A percentile compares a stretch with the other conserved stretches of the same genome.
Evolutionary conservation across 768 basidiomycete genomes (phyloP).

Genomic region (Strobilomyces dryophilus): DNA sequence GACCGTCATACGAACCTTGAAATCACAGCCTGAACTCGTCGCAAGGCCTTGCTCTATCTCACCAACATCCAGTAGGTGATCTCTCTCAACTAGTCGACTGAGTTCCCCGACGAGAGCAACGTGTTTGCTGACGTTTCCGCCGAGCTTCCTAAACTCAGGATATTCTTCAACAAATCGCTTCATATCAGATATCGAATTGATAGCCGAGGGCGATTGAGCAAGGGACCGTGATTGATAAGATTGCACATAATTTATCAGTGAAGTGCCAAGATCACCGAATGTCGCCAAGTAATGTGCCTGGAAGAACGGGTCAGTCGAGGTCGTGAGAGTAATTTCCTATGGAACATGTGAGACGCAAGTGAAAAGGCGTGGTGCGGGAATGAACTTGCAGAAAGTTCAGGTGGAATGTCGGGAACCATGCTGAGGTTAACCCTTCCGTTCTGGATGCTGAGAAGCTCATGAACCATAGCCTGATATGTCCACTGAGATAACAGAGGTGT

Average conservation of each 20-base stretch:
- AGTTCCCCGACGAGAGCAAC: slow-evolving; percentile 96
- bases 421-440: slow-evolving; percentile 89
- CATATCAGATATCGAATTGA: slow-evolving; percentile 96
- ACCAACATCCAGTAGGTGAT: slow-evolving; percentile 83
- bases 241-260: slow-evolving; percentile 89
- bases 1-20: slow-evolving; percentile 51
- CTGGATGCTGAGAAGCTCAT: slow-evolving; percentile 88
- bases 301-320: slow-evolving; percentile 92
- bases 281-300: slow-evolving; percentile 86
- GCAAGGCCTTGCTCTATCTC: slow-evolving; percentile 97
- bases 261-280: slow-evolving; percentile 93
- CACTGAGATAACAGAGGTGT: slow-evolving; percentile 95
- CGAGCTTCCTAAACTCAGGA: slow-evolving; percentile 93
- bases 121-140: slow-evolving; percentile 98
- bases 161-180: slow-evolving; percentile 97
- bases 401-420: slow-evolving; percentile 77
- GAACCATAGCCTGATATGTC: slow-evolving; percentile 99
- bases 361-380: slow-evolving; percentile 2
- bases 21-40: slow-evolving; percentile 85
- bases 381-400: slow-evolving; percentile 73
- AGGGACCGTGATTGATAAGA: slow-evolving; percentile 86
- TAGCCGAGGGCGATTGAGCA: slow-evolving; percentile 68
- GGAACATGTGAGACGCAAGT: slow-evolving; percentile 12
- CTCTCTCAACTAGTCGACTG: slow-evolving; percentile 80
- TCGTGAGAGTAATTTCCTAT: slow-evolving; percentile 91